Evolutionary conservation across 352 stramenopile genomes (phyloP).

Genomic region (Phytophthora foliorum): DNA sequence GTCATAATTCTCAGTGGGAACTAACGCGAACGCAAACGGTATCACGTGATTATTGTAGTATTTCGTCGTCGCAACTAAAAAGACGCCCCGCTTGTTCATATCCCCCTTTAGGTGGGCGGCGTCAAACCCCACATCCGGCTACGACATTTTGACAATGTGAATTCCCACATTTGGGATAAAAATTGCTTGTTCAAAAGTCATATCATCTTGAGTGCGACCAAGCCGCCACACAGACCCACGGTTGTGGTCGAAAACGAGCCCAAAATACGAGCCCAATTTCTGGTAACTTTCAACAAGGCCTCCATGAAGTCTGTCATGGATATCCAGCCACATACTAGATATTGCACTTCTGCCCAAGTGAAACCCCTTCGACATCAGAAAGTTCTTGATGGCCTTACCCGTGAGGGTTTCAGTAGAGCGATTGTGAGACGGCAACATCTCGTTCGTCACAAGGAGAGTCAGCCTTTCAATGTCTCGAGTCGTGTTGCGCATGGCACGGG

Average conservation of each 20-base stretch:
- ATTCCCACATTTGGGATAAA: no score
- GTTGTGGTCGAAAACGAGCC: background rate
- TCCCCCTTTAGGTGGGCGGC: no score
- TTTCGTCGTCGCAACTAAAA: no score
- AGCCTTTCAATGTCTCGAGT: background rate
- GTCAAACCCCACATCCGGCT: no score
- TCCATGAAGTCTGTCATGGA: slow-evolving; percentile 4
- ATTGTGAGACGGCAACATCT: slow-evolving; percentile 1
- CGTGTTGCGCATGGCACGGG: background rate
- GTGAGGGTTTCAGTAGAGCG: background rate
- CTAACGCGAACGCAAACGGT: no score
- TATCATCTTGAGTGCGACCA: background rate
- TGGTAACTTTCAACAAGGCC: background rate
- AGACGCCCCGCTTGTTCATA: no score
- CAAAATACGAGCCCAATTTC: background rate
- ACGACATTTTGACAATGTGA: no score
- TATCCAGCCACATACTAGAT: background rate
- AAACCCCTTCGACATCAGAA: background rate
- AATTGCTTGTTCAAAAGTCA: no score
- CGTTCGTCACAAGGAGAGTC: background rate
- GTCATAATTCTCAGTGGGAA: no score
- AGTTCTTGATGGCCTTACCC: background rate
- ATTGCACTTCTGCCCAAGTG: background rate
- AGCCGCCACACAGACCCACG: background rate
- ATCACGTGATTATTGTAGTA: no score